These are phyloP conservation scores for Lactifluus subvellereus DNA, from an alignment of 768 basidiomycete species.

Conservation along the genomic window DNA sequence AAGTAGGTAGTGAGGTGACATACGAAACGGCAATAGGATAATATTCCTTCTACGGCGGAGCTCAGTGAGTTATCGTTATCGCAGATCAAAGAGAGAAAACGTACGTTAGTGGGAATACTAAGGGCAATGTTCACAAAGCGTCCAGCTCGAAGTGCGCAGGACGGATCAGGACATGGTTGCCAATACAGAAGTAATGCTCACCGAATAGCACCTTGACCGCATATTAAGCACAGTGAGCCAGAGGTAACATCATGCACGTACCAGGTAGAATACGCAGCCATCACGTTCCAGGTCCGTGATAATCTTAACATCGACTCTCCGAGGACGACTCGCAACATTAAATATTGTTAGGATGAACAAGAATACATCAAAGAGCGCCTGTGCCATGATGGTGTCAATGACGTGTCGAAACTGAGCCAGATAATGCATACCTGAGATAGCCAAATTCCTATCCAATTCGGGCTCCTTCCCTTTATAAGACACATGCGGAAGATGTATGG, in stretches of 20 bases:
- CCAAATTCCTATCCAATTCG: slow-evolving; percentile 29
- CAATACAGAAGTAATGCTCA: not conserved
- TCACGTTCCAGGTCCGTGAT: slow-evolving; percentile 34
- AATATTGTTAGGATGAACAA: slow-evolving; percentile 33
- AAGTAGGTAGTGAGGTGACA: not conserved
- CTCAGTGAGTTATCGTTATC: not conserved
- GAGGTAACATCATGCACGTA: slow-evolving; percentile 19
- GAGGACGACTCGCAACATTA: slow-evolving; percentile 36
- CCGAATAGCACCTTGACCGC: slow-evolving; percentile 9
- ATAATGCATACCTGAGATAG: slow-evolving; percentile 32
- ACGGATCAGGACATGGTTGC: not conserved
- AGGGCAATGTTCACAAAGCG: slow-evolving; percentile 19
- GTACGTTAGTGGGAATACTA: slow-evolving; percentile 9
- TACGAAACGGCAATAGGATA: slow-evolving; percentile 17
- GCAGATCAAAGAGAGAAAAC: not conserved
- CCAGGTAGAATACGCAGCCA: slow-evolving; percentile 36
- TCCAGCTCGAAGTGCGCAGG: slow-evolving; percentile 1
- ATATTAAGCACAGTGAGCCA: not conserved
- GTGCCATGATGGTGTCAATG: not conserved
- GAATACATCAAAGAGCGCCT: slow-evolving; percentile 36
- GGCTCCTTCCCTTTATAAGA: slow-evolving; percentile 5
- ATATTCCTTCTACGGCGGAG: slow-evolving; percentile 5
- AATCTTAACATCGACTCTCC: slow-evolving; percentile 30
- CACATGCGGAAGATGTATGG: slow-evolving; percentile 17
- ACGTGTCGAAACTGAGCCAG: not conserved